phyloP scores from a whole-genome alignment of 2,329 filamentous ascomycete genomes.

The Pleurostoma richardsiae region DNA sequence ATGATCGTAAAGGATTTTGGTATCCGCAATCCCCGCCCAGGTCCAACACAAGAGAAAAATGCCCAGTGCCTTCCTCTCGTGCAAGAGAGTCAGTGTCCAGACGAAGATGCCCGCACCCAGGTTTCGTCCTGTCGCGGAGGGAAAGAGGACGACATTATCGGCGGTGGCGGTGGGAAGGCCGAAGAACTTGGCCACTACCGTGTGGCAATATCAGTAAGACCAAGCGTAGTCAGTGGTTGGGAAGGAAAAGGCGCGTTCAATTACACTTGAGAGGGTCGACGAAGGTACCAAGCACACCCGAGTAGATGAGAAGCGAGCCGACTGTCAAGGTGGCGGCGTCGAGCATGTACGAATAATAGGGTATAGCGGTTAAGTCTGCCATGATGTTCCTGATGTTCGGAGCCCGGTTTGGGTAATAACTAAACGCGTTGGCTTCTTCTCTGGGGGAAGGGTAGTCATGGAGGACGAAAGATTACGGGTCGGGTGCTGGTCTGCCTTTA shows the following conservation, averaged over 20 bases:
- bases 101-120: background rate
- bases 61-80: background rate
- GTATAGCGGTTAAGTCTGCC: too few species aligned
- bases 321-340: background rate
- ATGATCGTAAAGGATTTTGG: background rate
- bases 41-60: background rate
- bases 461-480: too few species aligned
- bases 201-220: background rate
- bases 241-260: background rate
- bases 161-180: background rate
- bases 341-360: background rate
- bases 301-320: background rate
- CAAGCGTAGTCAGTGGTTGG: background rate
- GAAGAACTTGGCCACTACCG: background rate
- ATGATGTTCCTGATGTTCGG: too few species aligned
- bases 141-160: background rate
- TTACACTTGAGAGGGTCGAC: background rate
- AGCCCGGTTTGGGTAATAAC: too few species aligned
- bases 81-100: background rate
- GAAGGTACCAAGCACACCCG: background rate
- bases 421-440: too few species aligned
- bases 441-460: too few species aligned
- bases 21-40: background rate
- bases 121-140: background rate
- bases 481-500: too few species aligned